Base-by-base conservation (phyloP, 75 land plant species). In the Cunninghamia lanceolata region DNA sequence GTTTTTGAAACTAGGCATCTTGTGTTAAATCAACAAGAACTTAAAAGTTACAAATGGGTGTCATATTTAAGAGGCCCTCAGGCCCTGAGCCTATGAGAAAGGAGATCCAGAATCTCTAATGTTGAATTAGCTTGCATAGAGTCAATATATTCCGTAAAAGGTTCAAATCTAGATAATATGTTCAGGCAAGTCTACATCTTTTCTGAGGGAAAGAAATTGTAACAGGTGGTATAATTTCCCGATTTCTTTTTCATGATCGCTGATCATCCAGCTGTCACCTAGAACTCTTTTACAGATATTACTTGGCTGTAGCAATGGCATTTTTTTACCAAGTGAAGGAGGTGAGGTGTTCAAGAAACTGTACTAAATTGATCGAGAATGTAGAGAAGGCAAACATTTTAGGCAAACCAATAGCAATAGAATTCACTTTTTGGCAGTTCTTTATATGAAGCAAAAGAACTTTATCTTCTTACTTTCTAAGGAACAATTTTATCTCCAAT, bases 381-480 rank as follows among this genome's bases (percentile, higher is more conserved):
- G 5, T 75, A 75, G 78, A 17, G 4, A 35, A 15, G 16, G 40
- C 78, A 76, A 77, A 19, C 21, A 40, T 38, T 25, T 28, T 21
- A 25, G n/a, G 9, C 30, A 63, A 63, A 25, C 68, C 68, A 63
- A 7, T 73, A 15, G 15, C 38, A 73, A 32, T 73, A 8, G 13
- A 73, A 4, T 80, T 45, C n/a, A 2, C 32, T 40, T 45, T 25
- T n/a, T 3, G 70, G 38, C 43, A 25, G 85, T 36, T 52, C 15
- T 34, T 84, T 21, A 21, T 47, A 34, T 84, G 42, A 84, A 84
- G 73, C 42, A 66, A 84, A 56, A 25, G 38, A 34, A 52, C 40
- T 52, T 36, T 81, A 80, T 36, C 80, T 71, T 66, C n/a, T 63
- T 70, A 35, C n/a, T 84, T 19, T 84, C 13, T 36, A 21, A 76